Conservation (phyloP, 208 protist species). For the Leishmania martiniquensis region DNA sequence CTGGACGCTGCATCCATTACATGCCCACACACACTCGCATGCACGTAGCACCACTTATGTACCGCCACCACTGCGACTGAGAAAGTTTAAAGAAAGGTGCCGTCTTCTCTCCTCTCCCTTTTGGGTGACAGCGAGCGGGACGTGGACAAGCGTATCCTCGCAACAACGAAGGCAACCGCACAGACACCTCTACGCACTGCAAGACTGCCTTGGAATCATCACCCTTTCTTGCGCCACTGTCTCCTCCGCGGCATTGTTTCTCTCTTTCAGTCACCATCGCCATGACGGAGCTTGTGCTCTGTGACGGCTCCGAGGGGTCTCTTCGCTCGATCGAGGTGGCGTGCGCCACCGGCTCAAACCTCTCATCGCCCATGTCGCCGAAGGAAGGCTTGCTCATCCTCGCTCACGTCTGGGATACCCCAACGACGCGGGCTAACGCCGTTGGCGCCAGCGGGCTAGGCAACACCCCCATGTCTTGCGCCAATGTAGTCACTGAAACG, state of each 20-base stretch:
- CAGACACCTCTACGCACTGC: neutral
- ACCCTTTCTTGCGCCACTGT: neutral
- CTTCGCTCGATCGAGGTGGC: slow-evolving; percentile 72
- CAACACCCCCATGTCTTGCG: slow-evolving; percentile 20
- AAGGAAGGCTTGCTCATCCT: slow-evolving; percentile 67
- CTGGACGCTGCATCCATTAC: too few relatives aligned
- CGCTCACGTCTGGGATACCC: slow-evolving; percentile 60
- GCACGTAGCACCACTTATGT: too few relatives aligned
- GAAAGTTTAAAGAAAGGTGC: too few relatives aligned
- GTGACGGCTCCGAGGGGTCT: slow-evolving; percentile 74
- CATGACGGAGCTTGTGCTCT: slow-evolving; percentile 61
- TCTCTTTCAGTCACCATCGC: neutral
- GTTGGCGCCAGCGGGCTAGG: neutral
- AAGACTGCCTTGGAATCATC: neutral
- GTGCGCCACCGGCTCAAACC: slow-evolving; percentile 29
- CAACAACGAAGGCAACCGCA: neutral
- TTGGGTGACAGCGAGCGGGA: too few relatives aligned
- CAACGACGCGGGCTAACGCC: neutral
- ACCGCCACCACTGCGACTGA: too few relatives aligned
- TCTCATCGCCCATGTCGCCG: slow-evolving; percentile 34
- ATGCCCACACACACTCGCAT: too few relatives aligned
- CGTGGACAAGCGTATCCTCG: neutral
- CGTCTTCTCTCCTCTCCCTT: too few relatives aligned
- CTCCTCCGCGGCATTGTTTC: neutral
- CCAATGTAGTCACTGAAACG: slow-evolving; percentile 42